Evolutionary conservation across 768 basidiomycete species (phyloP).

Genomic region (Suillus sp.): DNA sequence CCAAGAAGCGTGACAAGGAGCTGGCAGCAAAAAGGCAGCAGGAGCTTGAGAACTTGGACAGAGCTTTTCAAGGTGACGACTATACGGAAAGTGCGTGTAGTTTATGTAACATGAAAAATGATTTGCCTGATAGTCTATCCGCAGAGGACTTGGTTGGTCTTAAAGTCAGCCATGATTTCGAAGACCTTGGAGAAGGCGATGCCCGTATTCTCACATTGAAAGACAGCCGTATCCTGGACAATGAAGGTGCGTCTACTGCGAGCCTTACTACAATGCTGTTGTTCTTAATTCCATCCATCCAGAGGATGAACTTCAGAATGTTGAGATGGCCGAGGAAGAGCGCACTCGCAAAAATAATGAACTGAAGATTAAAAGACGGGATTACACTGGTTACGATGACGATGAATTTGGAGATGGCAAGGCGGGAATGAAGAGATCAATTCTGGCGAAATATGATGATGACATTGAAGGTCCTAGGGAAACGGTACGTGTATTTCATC

Average conservation of each 20-base stretch:
- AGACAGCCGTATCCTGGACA: slow-evolving; percentile 92
- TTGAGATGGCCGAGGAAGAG: slow-evolving; percentile 92
- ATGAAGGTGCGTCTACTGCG: slow-evolving; percentile 66
- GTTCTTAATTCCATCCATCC: slow-evolving; percentile 10
- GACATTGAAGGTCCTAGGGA: slow-evolving; percentile 76
- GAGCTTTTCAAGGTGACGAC: slow-evolving; percentile 64
- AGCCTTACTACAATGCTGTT: neutral
- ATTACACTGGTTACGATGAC: slow-evolving; percentile 96
- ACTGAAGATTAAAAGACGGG: slow-evolving; percentile 82
- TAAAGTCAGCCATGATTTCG: slow-evolving; percentile 95
- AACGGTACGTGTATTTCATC: slow-evolving; percentile 47
- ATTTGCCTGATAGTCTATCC: neutral
- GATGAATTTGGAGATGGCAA: slow-evolving; percentile 83
- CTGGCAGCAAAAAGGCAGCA: slow-evolving; percentile 79
- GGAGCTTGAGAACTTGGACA: slow-evolving; percentile 85
- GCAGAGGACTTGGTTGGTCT: slow-evolving; percentile 88
- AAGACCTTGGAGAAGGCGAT: slow-evolving; percentile 90
- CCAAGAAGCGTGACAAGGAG: slow-evolving; percentile 90
- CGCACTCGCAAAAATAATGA: slow-evolving; percentile 77
- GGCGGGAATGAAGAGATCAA: slow-evolving; percentile 77
- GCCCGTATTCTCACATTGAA: slow-evolving; percentile 95
- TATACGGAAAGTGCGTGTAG: slow-evolving; percentile 81
- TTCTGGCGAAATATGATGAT: slow-evolving; percentile 94
- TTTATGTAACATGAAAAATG: neutral
- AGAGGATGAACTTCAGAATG: slow-evolving; percentile 98